Percentiles rank a stretch among this genome's conserved stretches.
These are phyloP conservation scores for Monilinia polystroma DNA, from an alignment of 2,329 filamentous ascomycete species.

Conservation along the genomic window DNA sequence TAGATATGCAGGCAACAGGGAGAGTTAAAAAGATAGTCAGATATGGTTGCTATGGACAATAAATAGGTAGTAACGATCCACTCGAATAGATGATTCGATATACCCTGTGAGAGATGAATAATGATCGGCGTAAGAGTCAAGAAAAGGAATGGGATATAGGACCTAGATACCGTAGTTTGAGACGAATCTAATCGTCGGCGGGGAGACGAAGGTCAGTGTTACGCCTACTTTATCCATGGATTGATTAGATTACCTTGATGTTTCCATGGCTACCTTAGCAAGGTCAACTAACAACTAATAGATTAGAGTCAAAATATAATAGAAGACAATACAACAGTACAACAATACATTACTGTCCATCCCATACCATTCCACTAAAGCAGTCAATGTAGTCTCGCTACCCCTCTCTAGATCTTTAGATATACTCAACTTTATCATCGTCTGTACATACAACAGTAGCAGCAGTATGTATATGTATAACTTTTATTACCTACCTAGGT, in stretches of 20 bases:
- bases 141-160: not conserved
- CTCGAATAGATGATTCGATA: slow-evolving; percentile 1
- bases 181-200: slow-evolving; percentile 12
- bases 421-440: no score
- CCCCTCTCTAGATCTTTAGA: no score
- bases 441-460: no score
- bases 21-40: not conserved
- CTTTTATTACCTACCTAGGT: no score
- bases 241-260: not conserved
- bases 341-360: no score
- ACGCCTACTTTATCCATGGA: not conserved
- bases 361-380: no score
- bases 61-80: not conserved
- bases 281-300: no score
- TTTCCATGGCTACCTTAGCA: no score
- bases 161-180: not conserved
- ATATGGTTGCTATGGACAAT: slow-evolving; percentile 2
- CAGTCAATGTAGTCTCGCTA: no score
- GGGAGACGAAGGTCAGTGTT: not conserved
- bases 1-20: slow-evolving; percentile 9
- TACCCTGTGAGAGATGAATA: slow-evolving; percentile 14
- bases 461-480: no score
- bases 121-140: slow-evolving; percentile 18
- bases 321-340: not conserved
- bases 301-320: no score